Percentiles rank a stretch among this genome's conserved stretches.
These are phyloP conservation scores for Cardamine resedifolia DNA, from an alignment of 345 rosid species.

Conservation along the genomic window DNA sequence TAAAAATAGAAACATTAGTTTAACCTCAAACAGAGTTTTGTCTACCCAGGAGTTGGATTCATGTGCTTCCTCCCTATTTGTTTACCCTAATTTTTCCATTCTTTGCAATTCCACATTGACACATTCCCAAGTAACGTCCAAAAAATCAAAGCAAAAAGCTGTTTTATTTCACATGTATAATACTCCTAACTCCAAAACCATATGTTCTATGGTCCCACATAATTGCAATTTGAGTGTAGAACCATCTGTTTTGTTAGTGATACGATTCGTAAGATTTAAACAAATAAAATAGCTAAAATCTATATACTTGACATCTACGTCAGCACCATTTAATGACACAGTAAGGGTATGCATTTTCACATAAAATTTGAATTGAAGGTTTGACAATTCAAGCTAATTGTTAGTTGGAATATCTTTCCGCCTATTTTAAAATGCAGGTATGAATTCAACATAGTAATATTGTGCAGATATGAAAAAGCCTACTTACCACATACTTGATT, in stretches of 20 bases:
- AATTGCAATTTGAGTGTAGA: no score
- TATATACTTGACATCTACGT: slow-evolving; percentile 15
- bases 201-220: not conserved
- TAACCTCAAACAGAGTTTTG: slow-evolving; percentile 19
- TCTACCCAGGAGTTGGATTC: slow-evolving; percentile 27
- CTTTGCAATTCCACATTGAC: not conserved
- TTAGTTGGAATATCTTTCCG: no score
- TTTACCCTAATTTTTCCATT: not conserved
- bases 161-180: not conserved
- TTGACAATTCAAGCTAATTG: no score
- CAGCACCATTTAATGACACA: no score
- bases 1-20: not conserved
- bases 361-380: no score
- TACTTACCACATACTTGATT: no score
- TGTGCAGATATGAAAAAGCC: no score
- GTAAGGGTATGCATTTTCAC: no score
- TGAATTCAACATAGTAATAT: no score
- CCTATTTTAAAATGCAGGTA: no score
- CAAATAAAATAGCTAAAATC: no score
- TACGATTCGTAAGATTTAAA: not conserved
- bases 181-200: not conserved
- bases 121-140: slow-evolving; percentile 19
- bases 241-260: not conserved
- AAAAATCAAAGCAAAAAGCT: not conserved
- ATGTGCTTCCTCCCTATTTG: slow-evolving; percentile 32